Conservation (phyloP, 2,329 filamentous ascomycete genomes). For the Xylaria multiplex region DNA sequence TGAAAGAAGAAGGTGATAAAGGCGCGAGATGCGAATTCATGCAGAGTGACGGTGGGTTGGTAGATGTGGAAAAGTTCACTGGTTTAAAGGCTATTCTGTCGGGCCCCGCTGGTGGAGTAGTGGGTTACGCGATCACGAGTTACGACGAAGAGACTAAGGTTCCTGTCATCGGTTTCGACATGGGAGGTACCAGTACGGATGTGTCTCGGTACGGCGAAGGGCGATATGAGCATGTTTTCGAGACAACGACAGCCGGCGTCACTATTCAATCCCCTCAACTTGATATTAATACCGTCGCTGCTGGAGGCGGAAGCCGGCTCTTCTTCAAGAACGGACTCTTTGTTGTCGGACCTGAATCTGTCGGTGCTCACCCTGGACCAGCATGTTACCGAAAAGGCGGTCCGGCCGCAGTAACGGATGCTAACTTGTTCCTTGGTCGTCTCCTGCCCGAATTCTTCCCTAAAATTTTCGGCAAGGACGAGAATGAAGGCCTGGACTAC, state of each 20-base stretch:
- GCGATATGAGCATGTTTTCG: slow-evolving; percentile 91
- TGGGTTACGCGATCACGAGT: slow-evolving; percentile 90
- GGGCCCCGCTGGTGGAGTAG: slow-evolving; percentile 91
- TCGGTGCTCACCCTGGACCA: slow-evolving; percentile 87
- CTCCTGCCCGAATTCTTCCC: slow-evolving; percentile 92
- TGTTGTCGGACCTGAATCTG: slow-evolving; percentile 88
- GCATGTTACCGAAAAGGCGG: slow-evolving; percentile 92
- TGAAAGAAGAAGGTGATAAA: slow-evolving; percentile 69
- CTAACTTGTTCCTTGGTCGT: slow-evolving; percentile 85
- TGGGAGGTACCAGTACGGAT: slow-evolving; percentile 89
- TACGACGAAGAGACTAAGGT: slow-evolving; percentile 85
- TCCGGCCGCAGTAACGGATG: slow-evolving; percentile 91
- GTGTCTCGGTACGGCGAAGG: slow-evolving; percentile 88
- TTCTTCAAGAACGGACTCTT: slow-evolving; percentile 93
- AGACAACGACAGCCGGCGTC: slow-evolving; percentile 92
- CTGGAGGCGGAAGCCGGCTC: slow-evolving; percentile 84
- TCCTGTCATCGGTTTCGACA: slow-evolving; percentile 93
- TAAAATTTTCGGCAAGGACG: slow-evolving; percentile 92
- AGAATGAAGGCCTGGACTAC: slow-evolving; percentile 81
- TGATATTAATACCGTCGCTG: slow-evolving; percentile 94
- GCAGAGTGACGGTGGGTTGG: slow-evolving; percentile 83
- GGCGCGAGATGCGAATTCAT: slow-evolving; percentile 93
- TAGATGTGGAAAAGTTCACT: slow-evolving; percentile 83
- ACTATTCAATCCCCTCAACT: slow-evolving; percentile 92
- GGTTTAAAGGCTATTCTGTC: slow-evolving; percentile 87